Conservation (phyloP, 495 filamentous ascomycete genomes). For the Thermothielavioides terrestris region DNA sequence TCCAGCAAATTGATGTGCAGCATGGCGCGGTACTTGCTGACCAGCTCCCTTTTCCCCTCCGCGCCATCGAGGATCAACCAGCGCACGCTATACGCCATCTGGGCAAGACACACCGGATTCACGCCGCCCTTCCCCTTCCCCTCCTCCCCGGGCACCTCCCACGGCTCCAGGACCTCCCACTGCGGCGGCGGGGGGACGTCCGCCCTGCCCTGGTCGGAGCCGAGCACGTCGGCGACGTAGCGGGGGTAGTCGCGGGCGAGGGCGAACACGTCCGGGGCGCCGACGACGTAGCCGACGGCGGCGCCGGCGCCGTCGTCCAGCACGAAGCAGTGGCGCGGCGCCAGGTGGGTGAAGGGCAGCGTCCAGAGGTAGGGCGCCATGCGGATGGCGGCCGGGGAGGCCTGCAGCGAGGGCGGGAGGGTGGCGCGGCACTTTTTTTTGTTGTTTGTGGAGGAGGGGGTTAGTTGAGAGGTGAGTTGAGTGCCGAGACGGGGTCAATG, state of each 20-base stretch:
- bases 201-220: slow-evolving; percentile 6
- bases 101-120: slow-evolving; percentile 23
- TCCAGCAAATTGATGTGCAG: slow-evolving; percentile 38
- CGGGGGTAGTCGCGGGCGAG: slow-evolving; percentile 21
- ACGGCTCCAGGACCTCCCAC: slow-evolving; percentile 17
- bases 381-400: slow-evolving; percentile 15
- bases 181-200: slow-evolving; percentile 18
- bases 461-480: neutral
- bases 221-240: slow-evolving; percentile 27
- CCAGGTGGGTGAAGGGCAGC: slow-evolving; percentile 35
- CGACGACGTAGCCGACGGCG: slow-evolving; percentile 35
- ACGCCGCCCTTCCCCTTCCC: neutral
- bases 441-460: neutral
- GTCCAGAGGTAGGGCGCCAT: slow-evolving; percentile 39
- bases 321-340: slow-evolving; percentile 29
- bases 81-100: slow-evolving; percentile 28
- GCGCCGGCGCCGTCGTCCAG: slow-evolving; percentile 33
- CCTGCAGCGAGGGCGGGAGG: slow-evolving; percentile 27
- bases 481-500: neutral
- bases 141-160: slow-evolving; percentile 4
- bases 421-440: slow-evolving; percentile 32
- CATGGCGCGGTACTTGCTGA: slow-evolving; percentile 25
- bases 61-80: slow-evolving; percentile 27
- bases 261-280: slow-evolving; percentile 27
- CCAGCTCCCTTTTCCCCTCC: slow-evolving; percentile 24